Base-by-base conservation (phyloP, 768 basidiomycete species). In the Podaxis sp. region DNA sequence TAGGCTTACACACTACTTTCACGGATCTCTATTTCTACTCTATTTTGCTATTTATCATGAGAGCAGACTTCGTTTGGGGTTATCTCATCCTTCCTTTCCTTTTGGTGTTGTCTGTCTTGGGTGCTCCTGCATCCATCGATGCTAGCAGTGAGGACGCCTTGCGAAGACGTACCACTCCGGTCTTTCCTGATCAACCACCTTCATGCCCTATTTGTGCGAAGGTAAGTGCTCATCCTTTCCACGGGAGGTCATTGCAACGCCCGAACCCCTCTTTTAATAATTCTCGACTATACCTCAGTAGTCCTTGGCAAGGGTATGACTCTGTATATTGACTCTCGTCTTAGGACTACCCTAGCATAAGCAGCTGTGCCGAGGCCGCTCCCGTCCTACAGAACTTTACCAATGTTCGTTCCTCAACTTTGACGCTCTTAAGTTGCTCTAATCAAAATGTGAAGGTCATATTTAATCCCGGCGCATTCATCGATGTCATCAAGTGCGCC, bases 401-500 rank as follows among this genome's bases (percentile, higher is more conserved):
- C 11, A 78, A 75, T 71, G 85, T 86, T 51, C 55, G 77, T 67
- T 4, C 11, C 21, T 10, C 9, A 51, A 28, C 38, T 1, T 5
- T 38, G 21, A 27, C 14, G 50, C 40, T 44, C 13, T 44, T 51
- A 36, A n/a, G 37, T 32, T 40, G 13, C 48, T 60, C 27, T 47
- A 40, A 40, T 50, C 46, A 61, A 14, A 28, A 32, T 18, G 23
- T 37, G 21, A 44, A 88, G 86, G 76, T 88, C 64, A 79, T 88
- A 48, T 82, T 83, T 65, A 86, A 87, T 63, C 87, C 87, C 1
- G 80, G 82, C 28, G 81, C 81, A 1, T 87, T 87, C 70, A 75
- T 87, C 62, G 77, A 80, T 64, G 76, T 85, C 48, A 86, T 88
- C 67, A 78, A 82, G 71, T 88, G 87, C 70, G 77, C 85, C 4